These are phyloP conservation scores for Aspergillus ustus DNA, from an alignment of 2,329 filamentous ascomycete genomes.

Conservation along the genomic window DNA sequence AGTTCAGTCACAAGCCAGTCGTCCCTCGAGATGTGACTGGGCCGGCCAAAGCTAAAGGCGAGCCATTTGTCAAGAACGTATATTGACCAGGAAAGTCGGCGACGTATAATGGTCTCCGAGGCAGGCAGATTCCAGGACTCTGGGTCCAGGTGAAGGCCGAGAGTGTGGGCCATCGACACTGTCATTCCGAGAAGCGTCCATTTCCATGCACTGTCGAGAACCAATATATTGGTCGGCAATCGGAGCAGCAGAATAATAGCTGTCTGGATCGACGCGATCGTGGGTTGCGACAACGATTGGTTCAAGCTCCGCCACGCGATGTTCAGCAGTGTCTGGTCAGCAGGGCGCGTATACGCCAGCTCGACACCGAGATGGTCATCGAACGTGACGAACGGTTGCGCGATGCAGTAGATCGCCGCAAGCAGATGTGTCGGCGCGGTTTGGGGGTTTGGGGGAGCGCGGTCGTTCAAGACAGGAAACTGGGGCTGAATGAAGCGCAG, in stretches of 20 bases:
- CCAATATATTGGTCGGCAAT: not conserved
- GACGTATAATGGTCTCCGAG: not conserved
- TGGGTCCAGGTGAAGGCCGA: not conserved
- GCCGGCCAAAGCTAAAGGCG: not conserved
- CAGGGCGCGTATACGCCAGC: not conserved
- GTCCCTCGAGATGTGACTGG: not conserved
- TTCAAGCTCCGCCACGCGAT: not conserved
- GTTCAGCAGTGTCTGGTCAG: not conserved
- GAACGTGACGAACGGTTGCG: not conserved
- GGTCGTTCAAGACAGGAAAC: not conserved
- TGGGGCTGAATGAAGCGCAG: not conserved
- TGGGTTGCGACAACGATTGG: not conserved
- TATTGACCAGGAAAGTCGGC: not conserved
- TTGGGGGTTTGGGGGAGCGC: not conserved
- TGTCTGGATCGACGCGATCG: not conserved
- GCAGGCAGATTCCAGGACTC: not conserved
- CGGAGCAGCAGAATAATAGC: not conserved
- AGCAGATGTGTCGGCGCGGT: not conserved
- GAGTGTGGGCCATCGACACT: not conserved
- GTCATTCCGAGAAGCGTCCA: slow-evolving; percentile 6
- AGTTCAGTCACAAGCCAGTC: not conserved
- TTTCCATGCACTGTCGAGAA: slow-evolving; percentile 1
- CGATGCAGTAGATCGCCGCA: not conserved
- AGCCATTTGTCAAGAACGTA: not conserved
- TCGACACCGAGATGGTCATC: not conserved